Percentiles rank a stretch among this genome's conserved stretches.
Evolutionary conservation across 148 eudicot genomes (phyloP).

Genomic region (Rhododendron simsii): DNA sequence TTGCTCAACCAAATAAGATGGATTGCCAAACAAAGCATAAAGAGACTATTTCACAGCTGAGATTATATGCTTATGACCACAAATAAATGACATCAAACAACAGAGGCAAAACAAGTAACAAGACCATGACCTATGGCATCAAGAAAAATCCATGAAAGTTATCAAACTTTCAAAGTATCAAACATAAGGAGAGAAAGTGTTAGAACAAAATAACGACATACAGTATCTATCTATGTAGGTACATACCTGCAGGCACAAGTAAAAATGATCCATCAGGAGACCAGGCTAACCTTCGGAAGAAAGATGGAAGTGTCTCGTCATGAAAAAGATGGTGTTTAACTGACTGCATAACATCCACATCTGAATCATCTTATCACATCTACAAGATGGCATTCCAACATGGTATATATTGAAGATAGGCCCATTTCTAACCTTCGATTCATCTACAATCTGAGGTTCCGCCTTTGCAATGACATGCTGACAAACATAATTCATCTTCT

Average conservation of each 20-base stretch:
- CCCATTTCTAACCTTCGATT: slow-evolving; percentile 56
- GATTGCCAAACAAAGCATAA: not conserved
- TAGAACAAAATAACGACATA: not conserved
- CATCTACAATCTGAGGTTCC: slow-evolving; percentile 60
- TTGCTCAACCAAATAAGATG: not conserved
- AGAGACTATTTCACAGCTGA: not conserved
- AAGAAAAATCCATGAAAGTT: not conserved
- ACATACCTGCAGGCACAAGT: slow-evolving; percentile 88
- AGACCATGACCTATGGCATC: not conserved
- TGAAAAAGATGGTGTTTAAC: slow-evolving; percentile 74
- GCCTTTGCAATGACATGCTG: slow-evolving; percentile 74
- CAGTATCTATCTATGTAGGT: not conserved
- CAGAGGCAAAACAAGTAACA: not conserved
- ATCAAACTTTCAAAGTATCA: not conserved
- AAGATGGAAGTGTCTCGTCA: slow-evolving; percentile 96
- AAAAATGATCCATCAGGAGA: slow-evolving; percentile 96
- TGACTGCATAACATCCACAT: slow-evolving; percentile 43
- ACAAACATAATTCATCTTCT: slow-evolving; percentile 63
- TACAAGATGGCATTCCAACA: not conserved
- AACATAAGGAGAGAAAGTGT: not conserved
- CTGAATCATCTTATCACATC: not conserved
- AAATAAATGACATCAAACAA: not conserved
- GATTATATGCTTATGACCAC: not conserved
- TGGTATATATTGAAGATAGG: not conserved
- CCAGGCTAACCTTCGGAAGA: slow-evolving; percentile 95